Percentiles rank a stretch among this genome's conserved stretches.
These are phyloP conservation scores for Artemisia tridentata DNA, from an alignment of 129 eudicot genomes.

Conservation along the genomic window DNA sequence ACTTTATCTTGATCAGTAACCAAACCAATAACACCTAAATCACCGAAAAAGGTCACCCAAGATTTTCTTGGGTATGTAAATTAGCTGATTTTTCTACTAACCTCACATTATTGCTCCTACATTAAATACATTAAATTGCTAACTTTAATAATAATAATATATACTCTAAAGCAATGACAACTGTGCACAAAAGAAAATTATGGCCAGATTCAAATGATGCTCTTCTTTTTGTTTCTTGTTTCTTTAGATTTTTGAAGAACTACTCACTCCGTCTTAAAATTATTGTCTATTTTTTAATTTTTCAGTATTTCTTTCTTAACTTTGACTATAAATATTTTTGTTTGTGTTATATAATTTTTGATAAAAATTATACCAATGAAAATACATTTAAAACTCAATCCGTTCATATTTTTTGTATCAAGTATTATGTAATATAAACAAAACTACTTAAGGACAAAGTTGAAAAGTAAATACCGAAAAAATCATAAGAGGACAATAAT, in stretches of 20 bases:
- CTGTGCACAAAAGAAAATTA: slow-evolving; percentile 24
- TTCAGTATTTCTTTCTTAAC: too few species aligned
- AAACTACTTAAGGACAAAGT: too few species aligned
- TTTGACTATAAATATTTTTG: too few species aligned
- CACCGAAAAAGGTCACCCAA: slow-evolving; percentile 15
- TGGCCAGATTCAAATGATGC: slow-evolving; percentile 25
- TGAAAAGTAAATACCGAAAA: too few species aligned
- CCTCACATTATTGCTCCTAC: slow-evolving; percentile 28
- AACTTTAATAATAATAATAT: slow-evolving; percentile 16
- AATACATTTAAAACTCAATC: too few species aligned
- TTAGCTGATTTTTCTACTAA: slow-evolving; percentile 35
- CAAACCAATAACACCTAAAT: slow-evolving; percentile 29
- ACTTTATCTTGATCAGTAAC: slow-evolving; percentile 16
- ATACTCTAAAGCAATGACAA: slow-evolving; percentile 33
- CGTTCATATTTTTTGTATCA: too few species aligned
- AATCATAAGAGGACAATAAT: too few species aligned
- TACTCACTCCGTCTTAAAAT: too few species aligned
- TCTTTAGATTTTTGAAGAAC: not conserved
- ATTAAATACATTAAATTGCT: slow-evolving; percentile 10
- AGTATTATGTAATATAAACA: too few species aligned
- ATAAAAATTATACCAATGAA: too few species aligned
- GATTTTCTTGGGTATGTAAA: slow-evolving; percentile 25
- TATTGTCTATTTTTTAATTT: too few species aligned
- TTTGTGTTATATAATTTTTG: too few species aligned
- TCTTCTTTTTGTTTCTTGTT: slow-evolving; percentile 1